Evolutionary conservation across 495 filamentous ascomycete genomes (phyloP).

Genomic region (Penicillium paxilli): DNA sequence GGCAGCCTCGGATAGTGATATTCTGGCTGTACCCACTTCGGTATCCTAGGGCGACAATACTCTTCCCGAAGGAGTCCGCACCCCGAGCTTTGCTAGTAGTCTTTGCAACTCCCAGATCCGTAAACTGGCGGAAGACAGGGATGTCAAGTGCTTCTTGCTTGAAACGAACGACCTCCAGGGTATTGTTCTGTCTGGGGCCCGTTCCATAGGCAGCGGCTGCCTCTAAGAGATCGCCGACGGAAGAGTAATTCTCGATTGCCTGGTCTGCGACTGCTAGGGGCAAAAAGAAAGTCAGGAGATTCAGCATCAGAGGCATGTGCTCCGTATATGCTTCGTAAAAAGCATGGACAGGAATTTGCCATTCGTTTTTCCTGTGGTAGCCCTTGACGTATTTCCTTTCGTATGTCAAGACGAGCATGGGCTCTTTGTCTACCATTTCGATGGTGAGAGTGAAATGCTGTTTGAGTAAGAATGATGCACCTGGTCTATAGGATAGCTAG

Average conservation of each 20-base stretch:
- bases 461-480: neutral
- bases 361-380: slow-evolving; percentile 7
- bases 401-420: slow-evolving; percentile 14
- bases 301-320: slow-evolving; percentile 13
- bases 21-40: slow-evolving; percentile 10
- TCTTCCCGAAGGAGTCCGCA: slow-evolving; percentile 14
- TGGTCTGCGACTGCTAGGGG: slow-evolving; percentile 6
- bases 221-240: slow-evolving; percentile 7
- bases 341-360: slow-evolving; percentile 7
- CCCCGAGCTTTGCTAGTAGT: slow-evolving; percentile 7
- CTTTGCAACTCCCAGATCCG: neutral
- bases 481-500: neutral
- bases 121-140: slow-evolving; percentile 9
- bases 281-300: slow-evolving; percentile 14
- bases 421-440: slow-evolving; percentile 5
- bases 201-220: neutral
- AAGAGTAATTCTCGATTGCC: slow-evolving; percentile 11
- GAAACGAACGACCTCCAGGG: slow-evolving; percentile 5
- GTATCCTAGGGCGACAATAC: slow-evolving; percentile 6
- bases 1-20: slow-evolving; percentile 12
- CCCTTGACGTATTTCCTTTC: slow-evolving; percentile 11
- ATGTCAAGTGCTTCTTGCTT: slow-evolving; percentile 1
- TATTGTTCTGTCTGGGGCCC: neutral
- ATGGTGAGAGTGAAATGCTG: slow-evolving; percentile 15
- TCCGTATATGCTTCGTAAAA: slow-evolving; percentile 16